Base-by-base conservation (phyloP, 2,329 filamentous ascomycete species). In the Ambrosiella cleistominuta region DNA sequence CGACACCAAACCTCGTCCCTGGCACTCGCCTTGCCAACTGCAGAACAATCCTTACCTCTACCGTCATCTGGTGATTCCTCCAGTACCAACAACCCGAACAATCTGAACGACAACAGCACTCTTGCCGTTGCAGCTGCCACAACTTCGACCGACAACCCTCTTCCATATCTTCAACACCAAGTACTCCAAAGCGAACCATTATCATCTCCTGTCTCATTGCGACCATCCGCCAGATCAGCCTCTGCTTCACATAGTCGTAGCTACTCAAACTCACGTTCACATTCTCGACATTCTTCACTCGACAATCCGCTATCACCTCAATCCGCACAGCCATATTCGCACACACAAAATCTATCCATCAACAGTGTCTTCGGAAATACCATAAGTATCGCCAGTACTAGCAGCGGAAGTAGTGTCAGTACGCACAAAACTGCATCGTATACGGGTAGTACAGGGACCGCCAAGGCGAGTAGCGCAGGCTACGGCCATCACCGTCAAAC, bases 401-500 rank as follows among this genome's bases (percentile, higher is more conserved):
- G 52, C 17, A 54, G 39, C 37, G 35, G 38, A 11, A 42, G 52
- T 17, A 54, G 39, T 38, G 27, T 38, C 9, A 38, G 37, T 36
- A 51, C 47, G 9, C 27, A 9, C 19, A 15, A 51, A 9, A 54
- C 38, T n/a, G 39, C 38, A 35, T 11, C 37, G 11, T 42, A 37
- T 19, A 19, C 37, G 13, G 37, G 19, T 8, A 54, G 52, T 17
- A 27, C 52, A 42, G 38, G 52, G 12, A 54, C 52, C 73, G 75
- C 61, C 66, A 69, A 36, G 70, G 65, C 45, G 72, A 82, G 81
- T 66, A 70, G 70, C 49, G 71, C 71, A 39, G 66, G 74, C 27
- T 82, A 97, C 75, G 88, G 87, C 61, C 90, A 98, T 69, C 89
- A 97, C 71, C 84, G 93, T 58, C 89, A 98, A 72, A 95, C 91